These are phyloP conservation scores for Phialophora chinensis DNA, from an alignment of 2,329 filamentous ascomycete genomes.

Conservation along the genomic window DNA sequence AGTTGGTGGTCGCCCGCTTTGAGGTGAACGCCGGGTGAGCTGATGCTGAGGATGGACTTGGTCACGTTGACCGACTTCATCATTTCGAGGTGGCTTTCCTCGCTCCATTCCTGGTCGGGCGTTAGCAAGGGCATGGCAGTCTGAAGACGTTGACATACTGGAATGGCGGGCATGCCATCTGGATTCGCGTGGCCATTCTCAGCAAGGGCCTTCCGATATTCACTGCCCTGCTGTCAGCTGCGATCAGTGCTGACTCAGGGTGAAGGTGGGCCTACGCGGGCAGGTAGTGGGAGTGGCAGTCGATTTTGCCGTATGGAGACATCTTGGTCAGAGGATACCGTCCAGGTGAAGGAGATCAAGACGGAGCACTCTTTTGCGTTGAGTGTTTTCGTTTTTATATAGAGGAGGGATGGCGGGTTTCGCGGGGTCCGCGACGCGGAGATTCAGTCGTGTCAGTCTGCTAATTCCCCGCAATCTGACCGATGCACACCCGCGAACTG, in stretches of 20 bases:
- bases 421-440: constrained; percentile 15
- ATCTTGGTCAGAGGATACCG: constrained; percentile 16
- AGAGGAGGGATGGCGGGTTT: not conserved
- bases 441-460: not conserved
- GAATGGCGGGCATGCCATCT: constrained; percentile 39
- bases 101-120: constrained; percentile 51
- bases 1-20: constrained; percentile 48
- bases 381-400: constrained; percentile 3
- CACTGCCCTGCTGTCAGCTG: constrained; percentile 10
- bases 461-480: constrained; percentile 1
- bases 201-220: constrained; percentile 36
- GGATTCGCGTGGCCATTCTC: constrained; percentile 37
- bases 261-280: constrained; percentile 28
- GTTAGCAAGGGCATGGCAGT: constrained; percentile 13
- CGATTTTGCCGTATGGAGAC: constrained; percentile 35
- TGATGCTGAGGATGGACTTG: constrained; percentile 62
- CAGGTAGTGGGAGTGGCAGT: constrained; percentile 38
- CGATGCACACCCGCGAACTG: constrained; percentile 15
- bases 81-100: constrained; percentile 54
- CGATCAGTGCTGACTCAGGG: not conserved
- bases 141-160: constrained; percentile 20
- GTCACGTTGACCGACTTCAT: constrained; percentile 58
- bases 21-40: constrained; percentile 60
- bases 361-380: not conserved
- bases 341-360: not conserved